Evolutionary conservation across 192 early-diverging fungal genomes (phyloP).

Genomic region (Coemansia asiatica): DNA sequence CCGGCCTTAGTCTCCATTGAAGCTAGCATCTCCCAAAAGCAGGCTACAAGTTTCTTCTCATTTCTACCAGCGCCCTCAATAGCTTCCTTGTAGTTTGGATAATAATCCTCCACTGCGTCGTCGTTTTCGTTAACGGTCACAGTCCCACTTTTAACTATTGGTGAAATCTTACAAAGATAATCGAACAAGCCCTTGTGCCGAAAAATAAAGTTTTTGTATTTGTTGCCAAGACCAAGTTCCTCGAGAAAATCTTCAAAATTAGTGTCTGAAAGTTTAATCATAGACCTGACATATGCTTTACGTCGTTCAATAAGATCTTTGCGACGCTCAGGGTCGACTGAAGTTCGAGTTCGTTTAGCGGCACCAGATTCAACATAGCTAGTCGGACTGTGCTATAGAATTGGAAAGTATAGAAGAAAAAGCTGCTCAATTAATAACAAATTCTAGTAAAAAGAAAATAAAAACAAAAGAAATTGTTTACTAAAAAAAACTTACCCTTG

Average conservation of each 20-base stretch:
- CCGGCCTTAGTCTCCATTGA: not conserved
- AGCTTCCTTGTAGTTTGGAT: not conserved
- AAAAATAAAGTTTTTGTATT: not conserved
- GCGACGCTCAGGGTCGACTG: too few species aligned
- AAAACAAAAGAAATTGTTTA: too few species aligned
- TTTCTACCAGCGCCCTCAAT: not conserved
- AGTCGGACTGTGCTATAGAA: too few species aligned
- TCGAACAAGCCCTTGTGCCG: not conserved
- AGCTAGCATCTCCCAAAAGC: not conserved
- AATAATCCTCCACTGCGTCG: not conserved
- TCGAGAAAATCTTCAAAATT: not conserved
- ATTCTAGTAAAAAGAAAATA: too few species aligned
- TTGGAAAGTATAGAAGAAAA: too few species aligned
- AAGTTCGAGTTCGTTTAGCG: too few species aligned
- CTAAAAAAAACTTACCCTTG: too few species aligned
- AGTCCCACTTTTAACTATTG: not conserved
- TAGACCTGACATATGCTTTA: too few species aligned
- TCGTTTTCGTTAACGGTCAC: not conserved
- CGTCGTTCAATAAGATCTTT: too few species aligned
- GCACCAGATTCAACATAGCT: too few species aligned
- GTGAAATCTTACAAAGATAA: not conserved
- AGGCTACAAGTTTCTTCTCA: not conserved
- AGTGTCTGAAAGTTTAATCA: too few species aligned
- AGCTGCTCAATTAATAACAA: too few species aligned
- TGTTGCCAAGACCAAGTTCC: not conserved